Evolutionary conservation across 495 filamentous ascomycete genomes (phyloP).

Genomic region (Aspergillus leporis): DNA sequence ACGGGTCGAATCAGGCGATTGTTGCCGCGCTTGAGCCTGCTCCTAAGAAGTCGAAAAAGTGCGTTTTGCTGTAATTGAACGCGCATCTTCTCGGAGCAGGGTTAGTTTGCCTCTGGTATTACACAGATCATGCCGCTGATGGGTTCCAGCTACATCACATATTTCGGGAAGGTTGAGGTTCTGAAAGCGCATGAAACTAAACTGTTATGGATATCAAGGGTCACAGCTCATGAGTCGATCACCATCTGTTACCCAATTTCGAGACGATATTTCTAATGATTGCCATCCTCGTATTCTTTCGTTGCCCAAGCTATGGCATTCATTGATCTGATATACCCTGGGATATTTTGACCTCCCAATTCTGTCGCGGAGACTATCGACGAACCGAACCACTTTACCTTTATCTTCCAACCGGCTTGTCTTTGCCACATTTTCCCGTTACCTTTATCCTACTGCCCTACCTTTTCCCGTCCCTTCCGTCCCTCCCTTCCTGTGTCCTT

Average conservation of each 20-base stretch:
- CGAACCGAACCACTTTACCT: conserved; percentile 11
- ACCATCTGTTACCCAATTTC: conserved; percentile 3
- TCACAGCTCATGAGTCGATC: conserved; percentile 3
- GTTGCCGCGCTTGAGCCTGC: conserved; percentile 89
- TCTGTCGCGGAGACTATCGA: conserved; percentile 10
- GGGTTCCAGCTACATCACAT: conserved; percentile 20
- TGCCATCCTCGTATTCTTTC: conserved; percentile 4
- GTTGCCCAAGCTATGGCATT: conserved; percentile 6
- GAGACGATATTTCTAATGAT: conserved; percentile 7
- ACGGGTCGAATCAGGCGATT: conserved; percentile 62
- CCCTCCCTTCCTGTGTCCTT: conserved; percentile 26
- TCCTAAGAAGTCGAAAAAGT: conserved; percentile 62
- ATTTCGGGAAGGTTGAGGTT: conserved; percentile 18
- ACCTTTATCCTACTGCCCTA: conserved; percentile 26
- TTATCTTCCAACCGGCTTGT: conserved; percentile 13
- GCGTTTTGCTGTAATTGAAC: conserved; percentile 41
- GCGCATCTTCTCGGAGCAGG: conserved; percentile 19
- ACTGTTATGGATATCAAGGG: conserved; percentile 12
- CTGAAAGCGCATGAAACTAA: conserved; percentile 16
- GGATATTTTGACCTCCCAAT: conserved; percentile 7
- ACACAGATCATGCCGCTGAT: conserved; percentile 8
- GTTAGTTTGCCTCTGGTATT: conserved; percentile 19
- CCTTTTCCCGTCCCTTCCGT: conserved; percentile 15
- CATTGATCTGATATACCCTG: conserved; percentile 15
- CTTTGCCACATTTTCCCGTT: conserved; percentile 25